Conservation (phyloP, 352 stramenopile species). For the Globisporangium paddicum region DNA sequence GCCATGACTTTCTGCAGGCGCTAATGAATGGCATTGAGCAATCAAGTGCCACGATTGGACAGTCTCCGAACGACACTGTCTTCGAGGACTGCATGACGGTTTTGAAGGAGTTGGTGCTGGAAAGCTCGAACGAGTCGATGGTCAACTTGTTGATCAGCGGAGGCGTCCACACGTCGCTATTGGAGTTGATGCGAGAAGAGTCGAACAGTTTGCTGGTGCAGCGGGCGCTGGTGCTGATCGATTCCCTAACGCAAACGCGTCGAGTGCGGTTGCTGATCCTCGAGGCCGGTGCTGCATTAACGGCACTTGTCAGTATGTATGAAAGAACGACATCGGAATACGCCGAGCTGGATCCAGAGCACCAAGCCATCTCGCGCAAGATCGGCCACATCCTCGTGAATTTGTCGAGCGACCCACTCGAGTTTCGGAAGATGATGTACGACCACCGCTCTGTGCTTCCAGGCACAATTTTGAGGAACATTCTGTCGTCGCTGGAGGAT, state of each 20-base stretch:
- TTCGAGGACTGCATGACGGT: slow-evolving; percentile 66
- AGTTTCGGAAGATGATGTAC: slow-evolving; percentile 79
- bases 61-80: slow-evolving; percentile 24
- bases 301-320: slow-evolving; percentile 55
- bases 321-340: slow-evolving; percentile 39
- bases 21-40: slow-evolving; percentile 52
- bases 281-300: slow-evolving; percentile 47
- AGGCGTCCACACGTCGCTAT: slow-evolving; percentile 58
- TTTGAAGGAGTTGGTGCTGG: slow-evolving; percentile 53
- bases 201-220: slow-evolving; percentile 19
- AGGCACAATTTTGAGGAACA: slow-evolving; percentile 54
- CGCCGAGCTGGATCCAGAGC: slow-evolving; percentile 18
- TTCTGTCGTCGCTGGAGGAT: slow-evolving; percentile 43
- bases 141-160: slow-evolving; percentile 68
- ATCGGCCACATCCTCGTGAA: slow-evolving; percentile 59
- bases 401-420: slow-evolving; percentile 64
- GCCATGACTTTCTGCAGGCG: slow-evolving; percentile 60
- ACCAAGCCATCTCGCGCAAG: slow-evolving; percentile 41
- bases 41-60: slow-evolving; percentile 23
- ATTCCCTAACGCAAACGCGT: slow-evolving; percentile 48
- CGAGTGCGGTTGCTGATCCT: slow-evolving; percentile 68
- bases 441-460: slow-evolving; percentile 56
- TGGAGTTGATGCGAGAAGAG: slow-evolving; percentile 49
- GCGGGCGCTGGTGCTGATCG: slow-evolving; percentile 38
- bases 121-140: slow-evolving; percentile 54